These are phyloP conservation scores for Tripterygium wilfordii DNA, from an alignment of 177 flowering plant genomes.

Conservation along the genomic window DNA sequence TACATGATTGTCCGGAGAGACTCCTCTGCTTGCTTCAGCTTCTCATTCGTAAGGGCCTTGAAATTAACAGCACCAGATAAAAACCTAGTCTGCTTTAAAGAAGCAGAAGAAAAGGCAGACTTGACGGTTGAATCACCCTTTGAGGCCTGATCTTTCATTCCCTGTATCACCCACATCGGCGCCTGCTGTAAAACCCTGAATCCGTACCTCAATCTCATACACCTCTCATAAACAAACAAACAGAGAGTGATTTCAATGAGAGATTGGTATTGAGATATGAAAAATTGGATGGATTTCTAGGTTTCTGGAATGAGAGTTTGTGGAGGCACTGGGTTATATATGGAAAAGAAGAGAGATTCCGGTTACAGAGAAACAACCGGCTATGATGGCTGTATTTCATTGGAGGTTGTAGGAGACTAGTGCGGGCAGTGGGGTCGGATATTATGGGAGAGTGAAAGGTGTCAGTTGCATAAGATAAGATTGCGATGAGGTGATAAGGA, in stretches of 20 bases:
- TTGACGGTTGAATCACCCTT: slow-evolving; percentile 24
- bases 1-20: slow-evolving; percentile 64
- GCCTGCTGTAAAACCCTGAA: slow-evolving; percentile 18
- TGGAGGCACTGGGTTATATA: not conserved
- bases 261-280: no score
- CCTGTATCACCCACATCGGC: slow-evolving; percentile 22
- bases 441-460: no score
- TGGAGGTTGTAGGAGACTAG: slow-evolving; percentile 9
- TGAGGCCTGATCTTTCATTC: slow-evolving; percentile 37
- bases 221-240: no score
- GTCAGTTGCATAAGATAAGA: no score
- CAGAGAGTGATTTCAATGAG: no score
- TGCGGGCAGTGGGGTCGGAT: slow-evolving; percentile 6
- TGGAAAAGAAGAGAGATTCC: not conserved
- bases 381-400: slow-evolving; percentile 1
- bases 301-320: not conserved
- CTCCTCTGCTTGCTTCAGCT: slow-evolving; percentile 51
- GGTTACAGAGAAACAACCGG: slow-evolving; percentile 10
- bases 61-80: slow-evolving; percentile 20
- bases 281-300: not conserved
- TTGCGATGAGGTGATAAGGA: no score
- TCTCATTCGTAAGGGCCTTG: slow-evolving; percentile 15
- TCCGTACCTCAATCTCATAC: no score
- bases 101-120: slow-evolving; percentile 17
- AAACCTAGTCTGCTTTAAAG: slow-evolving; percentile 27